Base-by-base conservation (phyloP, 2,329 filamentous ascomycete genomes). In the Paecilomyces dactylethromorphus region DNA sequence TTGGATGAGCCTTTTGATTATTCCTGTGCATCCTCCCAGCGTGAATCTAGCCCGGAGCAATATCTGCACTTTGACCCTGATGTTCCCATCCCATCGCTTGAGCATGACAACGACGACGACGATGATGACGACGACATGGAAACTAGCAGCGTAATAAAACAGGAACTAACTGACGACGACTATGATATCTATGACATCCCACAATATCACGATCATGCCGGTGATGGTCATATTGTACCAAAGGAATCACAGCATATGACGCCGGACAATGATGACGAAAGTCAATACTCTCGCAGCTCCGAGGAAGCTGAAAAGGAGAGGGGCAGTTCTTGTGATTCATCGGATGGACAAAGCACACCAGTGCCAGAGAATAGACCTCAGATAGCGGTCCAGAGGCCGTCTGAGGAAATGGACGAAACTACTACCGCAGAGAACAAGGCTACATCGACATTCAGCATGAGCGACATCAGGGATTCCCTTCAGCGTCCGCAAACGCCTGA, bases 51-150 rank as follows among this genome's bases (percentile, higher is more conserved):
- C 64, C 82, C 84, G 12, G 80, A 84, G 60, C 82, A 78, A n/a
- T 81, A 76, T 59, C 78, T 84, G 54, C 77, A 85, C 32, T 82
- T 91, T 60, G 92, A 97, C 70, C 93, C 93, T 6, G 93, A 97
- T 72, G 84, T 94, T 49, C 90, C 93, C 0, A 91, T 97, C 65
- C 92, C 91, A 21, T 95, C 91, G 35, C 88, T 91, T 13, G 93
- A 97, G 74, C 86, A 86, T 64, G 83, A 79, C 52, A 75, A 79
- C 26, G 76, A 82, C 45, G 79, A 79, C 24, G 39, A 45, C 18
- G 83, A 79, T 50, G 75, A 79, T 26, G 76, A 82, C 45, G 79
- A 79, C 24, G 39, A 45, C 18, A 45, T 81, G 82, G 50, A 82
- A 81, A 61, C 64, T 33, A 81, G 79, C 26, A 87, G 86, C 59